These are phyloP conservation scores for Mortierella sp. DNA, from an alignment of 371 early-diverging fungal species.

Conservation along the genomic window DNA sequence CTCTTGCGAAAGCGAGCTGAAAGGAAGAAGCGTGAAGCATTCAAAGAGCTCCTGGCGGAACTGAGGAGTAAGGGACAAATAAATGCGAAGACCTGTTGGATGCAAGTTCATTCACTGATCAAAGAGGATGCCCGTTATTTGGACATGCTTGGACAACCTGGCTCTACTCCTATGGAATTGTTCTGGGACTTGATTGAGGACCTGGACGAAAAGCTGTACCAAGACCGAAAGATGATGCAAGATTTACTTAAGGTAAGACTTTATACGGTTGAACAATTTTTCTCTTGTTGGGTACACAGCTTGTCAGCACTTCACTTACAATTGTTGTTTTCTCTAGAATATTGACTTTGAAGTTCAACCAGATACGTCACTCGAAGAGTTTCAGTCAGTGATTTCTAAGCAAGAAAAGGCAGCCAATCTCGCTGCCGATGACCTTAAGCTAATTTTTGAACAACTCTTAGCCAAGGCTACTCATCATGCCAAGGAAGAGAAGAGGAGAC, in stretches of 20 bases:
- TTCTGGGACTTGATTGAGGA: constrained; percentile 92
- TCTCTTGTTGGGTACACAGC: not conserved
- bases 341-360: constrained; percentile 64
- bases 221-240: constrained; percentile 77
- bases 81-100: constrained; percentile 84
- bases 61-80: constrained; percentile 65
- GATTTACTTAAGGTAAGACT: constrained; percentile 62
- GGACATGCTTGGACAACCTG: constrained; percentile 85
- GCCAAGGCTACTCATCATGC: constrained; percentile 71
- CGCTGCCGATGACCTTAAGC: constrained; percentile 55
- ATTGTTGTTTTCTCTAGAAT: constrained; percentile 38
- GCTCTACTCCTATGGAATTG: constrained; percentile 90
- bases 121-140: constrained; percentile 78
- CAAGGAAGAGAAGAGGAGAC: constrained; percentile 82
- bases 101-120: constrained; percentile 83
- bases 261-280: not conserved
- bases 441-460: constrained; percentile 67
- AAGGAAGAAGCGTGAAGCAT: constrained; percentile 78
- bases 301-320: not conserved
- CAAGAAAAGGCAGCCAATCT: constrained; percentile 49
- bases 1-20: constrained; percentile 67
- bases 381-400: constrained; percentile 49
- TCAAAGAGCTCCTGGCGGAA: constrained; percentile 74
- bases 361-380: constrained; percentile 67
- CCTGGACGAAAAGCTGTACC: constrained; percentile 81